Percentiles rank a stretch among this genome's conserved stretches.
Conservation (phyloP, 345 rosid species). For the Acer saccharum region DNA sequence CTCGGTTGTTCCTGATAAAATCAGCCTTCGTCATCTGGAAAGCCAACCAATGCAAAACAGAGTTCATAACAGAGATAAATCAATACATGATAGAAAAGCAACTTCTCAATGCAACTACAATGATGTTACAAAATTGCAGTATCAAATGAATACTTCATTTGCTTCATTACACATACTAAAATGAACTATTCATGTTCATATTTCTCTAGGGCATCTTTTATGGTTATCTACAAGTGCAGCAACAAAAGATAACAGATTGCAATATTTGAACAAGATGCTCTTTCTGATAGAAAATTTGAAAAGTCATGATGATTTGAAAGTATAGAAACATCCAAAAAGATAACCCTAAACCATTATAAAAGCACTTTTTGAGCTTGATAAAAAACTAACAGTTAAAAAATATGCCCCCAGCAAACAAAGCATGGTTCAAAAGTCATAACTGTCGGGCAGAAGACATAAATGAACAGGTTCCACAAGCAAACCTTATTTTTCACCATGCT, state of each 20-base stretch:
- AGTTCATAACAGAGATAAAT: slow-evolving; percentile 30
- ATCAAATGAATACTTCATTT: slow-evolving; percentile 5
- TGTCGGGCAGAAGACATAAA: slow-evolving; percentile 15
- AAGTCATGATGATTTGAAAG: not conserved
- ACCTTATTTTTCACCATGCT: slow-evolving; percentile 98
- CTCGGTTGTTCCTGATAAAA: slow-evolving; percentile 85
- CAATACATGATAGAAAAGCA: slow-evolving; percentile 9
- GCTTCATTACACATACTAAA: not conserved
- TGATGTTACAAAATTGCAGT: not conserved
- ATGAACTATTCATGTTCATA: not conserved
- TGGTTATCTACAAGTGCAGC: not conserved
- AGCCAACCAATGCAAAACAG: slow-evolving; percentile 30
- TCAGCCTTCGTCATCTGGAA: slow-evolving; percentile 87
- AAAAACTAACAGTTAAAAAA: not conserved
- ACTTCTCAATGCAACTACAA: not conserved
- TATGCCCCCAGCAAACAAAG: not conserved
- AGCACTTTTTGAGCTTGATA: not conserved
- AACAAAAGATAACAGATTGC: slow-evolving; percentile 1
- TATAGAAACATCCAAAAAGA: not conserved
- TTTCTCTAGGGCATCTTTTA: not conserved
- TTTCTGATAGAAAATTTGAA: not conserved
- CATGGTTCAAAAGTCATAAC: slow-evolving; percentile 3
- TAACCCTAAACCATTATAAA: not conserved
- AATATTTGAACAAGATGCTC: not conserved
- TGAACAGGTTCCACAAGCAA: slow-evolving; percentile 31